A percentile compares a stretch with the other conserved stretches of the same genome.
These are phyloP conservation scores for Mytilinidion resinicola DNA, from an alignment of 495 filamentous ascomycete genomes.

Conservation along the genomic window DNA sequence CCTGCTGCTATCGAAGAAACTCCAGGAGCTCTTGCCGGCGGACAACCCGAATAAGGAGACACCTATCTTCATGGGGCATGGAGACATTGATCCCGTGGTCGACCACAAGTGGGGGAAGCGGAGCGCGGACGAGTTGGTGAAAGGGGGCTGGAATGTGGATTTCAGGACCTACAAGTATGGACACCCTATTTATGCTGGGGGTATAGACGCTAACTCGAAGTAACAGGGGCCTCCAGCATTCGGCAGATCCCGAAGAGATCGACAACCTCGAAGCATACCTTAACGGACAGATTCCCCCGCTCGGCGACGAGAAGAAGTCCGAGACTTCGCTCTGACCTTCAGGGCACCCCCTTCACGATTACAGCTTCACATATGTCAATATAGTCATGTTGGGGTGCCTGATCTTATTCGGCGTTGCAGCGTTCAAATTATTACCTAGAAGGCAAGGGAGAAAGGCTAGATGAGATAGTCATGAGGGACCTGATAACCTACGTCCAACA, in stretches of 20 bases:
- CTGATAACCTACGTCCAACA: no score
- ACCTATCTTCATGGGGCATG: constrained; percentile 84
- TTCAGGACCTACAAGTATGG: constrained; percentile 69
- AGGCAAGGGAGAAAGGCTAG: no score
- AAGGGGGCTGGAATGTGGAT: constrained; percentile 61
- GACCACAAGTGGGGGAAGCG: constrained; percentile 57
- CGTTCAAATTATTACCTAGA: no score
- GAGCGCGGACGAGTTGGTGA: constrained; percentile 57
- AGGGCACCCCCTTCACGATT: no score
- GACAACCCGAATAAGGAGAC: constrained; percentile 69
- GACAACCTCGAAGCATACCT: constrained; percentile 78
- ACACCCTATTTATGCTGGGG: background rate
- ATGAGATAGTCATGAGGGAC: no score
- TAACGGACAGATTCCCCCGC: constrained; percentile 51
- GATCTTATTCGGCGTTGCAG: no score
- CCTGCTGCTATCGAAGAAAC: constrained; percentile 64
- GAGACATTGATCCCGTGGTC: constrained; percentile 66
- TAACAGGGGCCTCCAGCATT: constrained; percentile 61
- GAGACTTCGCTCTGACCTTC: constrained; percentile 20
- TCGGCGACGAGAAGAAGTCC: constrained; percentile 30
- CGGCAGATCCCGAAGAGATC: constrained; percentile 72
- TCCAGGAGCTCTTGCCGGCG: constrained; percentile 57
- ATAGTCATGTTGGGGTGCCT: no score
- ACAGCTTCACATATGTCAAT: no score
- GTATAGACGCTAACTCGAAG: background rate